Conservation (phyloP, 176 grass and related monocot species). For the Pharus latifolius region DNA sequence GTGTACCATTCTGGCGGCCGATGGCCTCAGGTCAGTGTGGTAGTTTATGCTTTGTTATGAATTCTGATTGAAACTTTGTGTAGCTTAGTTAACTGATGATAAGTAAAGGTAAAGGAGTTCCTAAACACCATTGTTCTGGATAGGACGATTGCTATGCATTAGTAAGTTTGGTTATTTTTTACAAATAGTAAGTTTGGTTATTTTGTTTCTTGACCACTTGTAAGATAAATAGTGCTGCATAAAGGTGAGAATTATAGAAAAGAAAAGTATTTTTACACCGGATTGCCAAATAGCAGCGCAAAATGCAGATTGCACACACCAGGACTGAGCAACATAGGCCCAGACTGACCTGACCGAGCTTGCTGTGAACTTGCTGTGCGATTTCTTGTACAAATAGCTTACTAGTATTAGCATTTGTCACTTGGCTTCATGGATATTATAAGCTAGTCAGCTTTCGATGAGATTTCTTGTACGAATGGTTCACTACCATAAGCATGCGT, state of each 20-base stretch:
- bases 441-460: background rate
- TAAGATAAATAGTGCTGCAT: background rate
- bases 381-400: background rate
- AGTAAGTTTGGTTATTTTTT: too few species aligned
- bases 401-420: background rate
- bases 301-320: background rate
- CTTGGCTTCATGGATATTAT: too few species aligned
- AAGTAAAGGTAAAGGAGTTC: too few species aligned
- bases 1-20: constrained; percentile 64
- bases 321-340: background rate
- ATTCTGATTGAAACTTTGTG: too few species aligned
- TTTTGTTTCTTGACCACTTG: too few species aligned
- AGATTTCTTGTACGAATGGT: background rate
- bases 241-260: background rate
- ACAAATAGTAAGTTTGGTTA: too few species aligned
- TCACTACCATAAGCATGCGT: background rate
- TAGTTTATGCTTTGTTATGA: background rate
- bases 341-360: background rate
- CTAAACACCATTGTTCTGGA: too few species aligned
- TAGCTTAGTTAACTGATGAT: background rate
- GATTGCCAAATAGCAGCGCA: background rate
- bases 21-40: constrained; percentile 67
- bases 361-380: background rate
- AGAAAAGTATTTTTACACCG: background rate
- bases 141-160: too few species aligned